Evolutionary conservation across 23 red algal genomes (phyloP).

Genomic region (Gracilaria vermiculophylla): DNA sequence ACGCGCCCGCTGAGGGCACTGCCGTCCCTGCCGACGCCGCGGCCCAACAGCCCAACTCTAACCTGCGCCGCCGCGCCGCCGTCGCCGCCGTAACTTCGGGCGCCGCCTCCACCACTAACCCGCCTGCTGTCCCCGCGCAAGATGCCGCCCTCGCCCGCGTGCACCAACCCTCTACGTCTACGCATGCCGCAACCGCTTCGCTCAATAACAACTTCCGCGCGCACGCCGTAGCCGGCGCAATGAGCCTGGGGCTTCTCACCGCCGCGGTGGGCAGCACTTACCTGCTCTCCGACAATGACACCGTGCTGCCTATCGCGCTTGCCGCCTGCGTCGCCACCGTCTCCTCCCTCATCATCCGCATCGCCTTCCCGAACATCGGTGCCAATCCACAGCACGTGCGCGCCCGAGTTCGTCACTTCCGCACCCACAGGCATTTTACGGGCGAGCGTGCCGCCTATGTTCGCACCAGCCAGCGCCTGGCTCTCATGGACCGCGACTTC

Average conservation of each 20-base stretch:
- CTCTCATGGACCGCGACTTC: constrained; percentile 94
- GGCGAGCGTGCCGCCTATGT: constrained; percentile 75
- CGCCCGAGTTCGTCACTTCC: constrained; percentile 35
- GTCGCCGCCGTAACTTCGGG: background rate
- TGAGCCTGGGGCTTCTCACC: constrained; percentile 57
- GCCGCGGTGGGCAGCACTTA: constrained; percentile 59
- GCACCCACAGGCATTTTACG: constrained; percentile 64
- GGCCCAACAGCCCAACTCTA: background rate
- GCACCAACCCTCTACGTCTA: background rate
- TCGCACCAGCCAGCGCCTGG: constrained; percentile 84
- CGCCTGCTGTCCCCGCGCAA: background rate
- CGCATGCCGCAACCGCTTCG: background rate
- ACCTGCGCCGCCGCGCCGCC: constrained; percentile 3
- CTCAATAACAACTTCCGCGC: constrained; percentile 16
- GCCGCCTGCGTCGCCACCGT: constrained; percentile 64
- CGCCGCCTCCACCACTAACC: background rate
- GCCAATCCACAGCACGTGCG: constrained; percentile 17
- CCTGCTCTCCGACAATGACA: constrained; percentile 53
- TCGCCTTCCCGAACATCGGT: constrained; percentile 23
- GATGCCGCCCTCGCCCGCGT: background rate
- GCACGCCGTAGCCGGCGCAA: constrained; percentile 51
- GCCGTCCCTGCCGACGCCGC: background rate
- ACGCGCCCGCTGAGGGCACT: background rate
- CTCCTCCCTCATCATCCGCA: constrained; percentile 46
- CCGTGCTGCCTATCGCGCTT: constrained; percentile 47